Percentiles rank a stretch among this genome's conserved stretches.
Conservation (phyloP, 495 filamentous ascomycete genomes). For the Friedmanniomyces simplex region DNA sequence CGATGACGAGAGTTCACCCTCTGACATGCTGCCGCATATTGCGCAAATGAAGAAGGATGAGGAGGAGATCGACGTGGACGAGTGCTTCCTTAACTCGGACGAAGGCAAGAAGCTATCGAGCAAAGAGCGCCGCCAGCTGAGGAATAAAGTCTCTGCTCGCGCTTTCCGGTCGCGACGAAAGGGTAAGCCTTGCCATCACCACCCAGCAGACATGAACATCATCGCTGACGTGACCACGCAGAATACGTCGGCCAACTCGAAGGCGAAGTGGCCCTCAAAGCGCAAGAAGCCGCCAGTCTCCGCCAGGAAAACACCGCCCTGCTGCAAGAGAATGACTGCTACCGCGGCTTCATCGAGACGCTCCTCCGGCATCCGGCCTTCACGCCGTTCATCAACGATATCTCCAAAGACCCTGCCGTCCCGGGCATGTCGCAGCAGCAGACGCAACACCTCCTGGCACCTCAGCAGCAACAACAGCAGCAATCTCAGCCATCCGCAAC, state of each 20-base stretch:
- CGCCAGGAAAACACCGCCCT: conserved; percentile 61
- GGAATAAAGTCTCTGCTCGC: conserved; percentile 96
- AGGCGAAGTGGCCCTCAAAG: conserved; percentile 62
- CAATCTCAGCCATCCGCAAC: conserved; percentile 19
- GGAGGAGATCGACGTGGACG: conserved; percentile 97
- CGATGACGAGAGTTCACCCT: conserved; percentile 41
- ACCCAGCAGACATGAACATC: too few species aligned
- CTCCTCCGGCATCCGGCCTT: conserved; percentile 76
- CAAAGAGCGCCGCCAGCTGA: conserved; percentile 85
- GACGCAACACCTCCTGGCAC: neutral
- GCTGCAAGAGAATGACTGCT: conserved; percentile 66
- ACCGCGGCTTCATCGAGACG: conserved; percentile 66
- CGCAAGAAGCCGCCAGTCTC: conserved; percentile 59
- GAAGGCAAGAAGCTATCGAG: conserved; percentile 94
- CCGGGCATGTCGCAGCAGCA: conserved; percentile 1
- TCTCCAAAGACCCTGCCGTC: conserved; percentile 32
- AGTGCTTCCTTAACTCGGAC: conserved; percentile 82
- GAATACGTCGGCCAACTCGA: conserved; percentile 95
- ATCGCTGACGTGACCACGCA: too few species aligned
- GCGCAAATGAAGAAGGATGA: conserved; percentile 68
- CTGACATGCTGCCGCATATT: conserved; percentile 46
- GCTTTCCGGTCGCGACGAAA: conserved; percentile 94
- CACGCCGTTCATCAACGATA: conserved; percentile 64
- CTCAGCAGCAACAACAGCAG: neutral
- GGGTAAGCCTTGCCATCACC: conserved; percentile 47